phyloP scores from a whole-genome alignment of 345 rosid species.

The Euphorbia lathyris region DNA sequence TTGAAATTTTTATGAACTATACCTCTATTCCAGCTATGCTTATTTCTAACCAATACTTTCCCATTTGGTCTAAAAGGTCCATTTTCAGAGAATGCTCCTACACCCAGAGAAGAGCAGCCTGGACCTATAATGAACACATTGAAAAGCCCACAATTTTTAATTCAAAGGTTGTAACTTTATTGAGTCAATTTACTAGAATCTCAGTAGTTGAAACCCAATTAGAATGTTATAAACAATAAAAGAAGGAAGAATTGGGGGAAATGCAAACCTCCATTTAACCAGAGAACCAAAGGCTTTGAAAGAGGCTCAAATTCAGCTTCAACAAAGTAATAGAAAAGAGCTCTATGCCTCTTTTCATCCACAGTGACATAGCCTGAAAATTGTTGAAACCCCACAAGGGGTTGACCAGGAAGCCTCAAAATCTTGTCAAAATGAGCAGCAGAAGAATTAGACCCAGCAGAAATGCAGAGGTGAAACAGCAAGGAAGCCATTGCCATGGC shows the following conservation, averaged over 20 bases:
- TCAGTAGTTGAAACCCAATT: no score
- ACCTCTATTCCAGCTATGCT: conserved; percentile 95
- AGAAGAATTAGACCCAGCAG: conserved; percentile 26
- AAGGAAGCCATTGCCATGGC: conserved; percentile 37
- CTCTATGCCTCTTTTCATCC: conserved; percentile 61
- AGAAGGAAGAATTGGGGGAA: background rate
- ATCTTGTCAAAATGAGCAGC: conserved; percentile 44
- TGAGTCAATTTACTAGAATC: conserved; percentile 2
- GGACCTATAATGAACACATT: conserved; percentile 49
- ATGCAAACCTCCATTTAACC: conserved; percentile 87
- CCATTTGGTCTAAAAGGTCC: conserved; percentile 97
- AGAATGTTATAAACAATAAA: background rate
- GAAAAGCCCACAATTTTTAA: background rate
- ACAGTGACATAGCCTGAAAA: conserved; percentile 85
- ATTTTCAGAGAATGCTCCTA: conserved; percentile 94
- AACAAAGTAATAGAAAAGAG: conserved; percentile 89
- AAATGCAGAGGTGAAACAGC: conserved; percentile 27
- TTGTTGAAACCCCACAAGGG: conserved; percentile 67
- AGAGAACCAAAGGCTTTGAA: conserved; percentile 86
- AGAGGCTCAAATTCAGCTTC: conserved; percentile 79
- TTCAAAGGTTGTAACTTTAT: conserved; percentile 4
- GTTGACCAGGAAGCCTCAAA: conserved; percentile 76
- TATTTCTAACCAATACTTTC: conserved; percentile 59
- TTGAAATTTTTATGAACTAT: background rate
- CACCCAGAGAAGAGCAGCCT: conserved; percentile 95